Conservation (phyloP, 306 rosid species). For the Malus sylvestris region DNA sequence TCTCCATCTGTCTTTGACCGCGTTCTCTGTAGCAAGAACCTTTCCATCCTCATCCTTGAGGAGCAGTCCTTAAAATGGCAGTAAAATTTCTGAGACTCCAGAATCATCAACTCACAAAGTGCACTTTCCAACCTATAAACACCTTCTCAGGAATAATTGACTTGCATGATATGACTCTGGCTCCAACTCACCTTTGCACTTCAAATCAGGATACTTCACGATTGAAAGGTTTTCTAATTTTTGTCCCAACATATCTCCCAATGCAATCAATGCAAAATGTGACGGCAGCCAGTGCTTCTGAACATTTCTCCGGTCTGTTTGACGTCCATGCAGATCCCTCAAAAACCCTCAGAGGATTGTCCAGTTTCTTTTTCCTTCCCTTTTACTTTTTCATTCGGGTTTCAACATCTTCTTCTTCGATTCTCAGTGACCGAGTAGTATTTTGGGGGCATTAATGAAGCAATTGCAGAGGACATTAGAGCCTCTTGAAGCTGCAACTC, state of each 20-base stretch:
- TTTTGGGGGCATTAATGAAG: neutral
- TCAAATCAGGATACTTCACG: slow-evolving; percentile 48
- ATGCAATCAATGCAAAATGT: slow-evolving; percentile 46
- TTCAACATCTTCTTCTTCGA: neutral
- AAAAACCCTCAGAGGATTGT: too few relatives aligned
- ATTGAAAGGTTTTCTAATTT: slow-evolving; percentile 35
- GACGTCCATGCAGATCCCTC: too few relatives aligned
- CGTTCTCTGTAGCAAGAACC: too few relatives aligned
- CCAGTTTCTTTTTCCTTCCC: too few relatives aligned
- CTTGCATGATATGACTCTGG: slow-evolving; percentile 20
- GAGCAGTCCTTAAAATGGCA: slow-evolving; percentile 59
- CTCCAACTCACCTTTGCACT: slow-evolving; percentile 38
- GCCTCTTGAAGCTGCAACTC: slow-evolving; percentile 54
- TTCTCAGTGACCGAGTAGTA: too few relatives aligned
- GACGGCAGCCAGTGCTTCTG: slow-evolving; percentile 33
- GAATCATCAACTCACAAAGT: slow-evolving; percentile 34
- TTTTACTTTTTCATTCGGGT: neutral
- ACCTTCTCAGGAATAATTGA: slow-evolving; percentile 37
- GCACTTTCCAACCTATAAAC: slow-evolving; percentile 51
- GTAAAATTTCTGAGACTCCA: slow-evolving; percentile 30
- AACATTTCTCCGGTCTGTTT: slow-evolving; percentile 24
- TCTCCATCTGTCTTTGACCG: too few relatives aligned
- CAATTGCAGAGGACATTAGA: slow-evolving; percentile 32
- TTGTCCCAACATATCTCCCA: slow-evolving; percentile 31
- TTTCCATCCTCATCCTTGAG: too few relatives aligned